Evolutionary conservation across 2,329 filamentous ascomycete species (phyloP).

Genomic region (Penicillium sp.): DNA sequence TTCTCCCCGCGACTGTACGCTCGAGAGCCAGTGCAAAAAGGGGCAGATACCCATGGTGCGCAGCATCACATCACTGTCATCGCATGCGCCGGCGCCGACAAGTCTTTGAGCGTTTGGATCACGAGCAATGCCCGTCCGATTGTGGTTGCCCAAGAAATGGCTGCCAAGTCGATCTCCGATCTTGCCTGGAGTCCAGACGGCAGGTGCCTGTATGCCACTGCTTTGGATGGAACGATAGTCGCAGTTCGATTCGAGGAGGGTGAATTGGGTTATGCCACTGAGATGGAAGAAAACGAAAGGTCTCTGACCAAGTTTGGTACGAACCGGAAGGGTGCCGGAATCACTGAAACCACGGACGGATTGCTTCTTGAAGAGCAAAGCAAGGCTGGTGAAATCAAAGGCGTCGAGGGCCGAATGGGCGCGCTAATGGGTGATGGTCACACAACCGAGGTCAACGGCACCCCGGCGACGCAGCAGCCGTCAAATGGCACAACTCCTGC

Average conservation of each 20-base stretch:
- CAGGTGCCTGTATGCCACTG: conserved; percentile 75
- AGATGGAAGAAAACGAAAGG: conserved; percentile 83
- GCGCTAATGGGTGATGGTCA: conserved; percentile 88
- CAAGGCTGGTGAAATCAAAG: conserved; percentile 82
- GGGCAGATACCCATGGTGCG: conserved; percentile 35
- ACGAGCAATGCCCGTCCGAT: conserved; percentile 89
- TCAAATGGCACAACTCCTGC: conserved; percentile 44
- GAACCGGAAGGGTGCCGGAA: conserved; percentile 78
- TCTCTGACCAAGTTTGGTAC: conserved; percentile 88
- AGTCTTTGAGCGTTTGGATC: conserved; percentile 94
- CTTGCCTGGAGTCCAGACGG: conserved; percentile 91
- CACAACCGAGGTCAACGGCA: conserved; percentile 49
- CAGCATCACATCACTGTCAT: conserved; percentile 75
- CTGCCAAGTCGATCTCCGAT: conserved; percentile 88
- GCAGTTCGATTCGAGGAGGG: conserved; percentile 74
- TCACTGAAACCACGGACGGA: conserved; percentile 87
- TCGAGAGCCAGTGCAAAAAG: conserved; percentile 56
- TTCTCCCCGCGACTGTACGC: conserved; percentile 91
- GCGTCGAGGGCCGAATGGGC: conserved; percentile 91
- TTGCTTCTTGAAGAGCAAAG: conserved; percentile 82
- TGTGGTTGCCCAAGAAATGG: conserved; percentile 81
- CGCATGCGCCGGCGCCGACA: conserved; percentile 93
- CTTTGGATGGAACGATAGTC: conserved; percentile 82
- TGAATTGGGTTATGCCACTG: conserved; percentile 83
- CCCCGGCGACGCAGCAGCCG: conserved; percentile 27